Evolutionary conservation across 495 filamentous ascomycete species (phyloP), one percentile per base, ranked within the genome.

Genomic region (Aspergillus sparsus): DNA sequence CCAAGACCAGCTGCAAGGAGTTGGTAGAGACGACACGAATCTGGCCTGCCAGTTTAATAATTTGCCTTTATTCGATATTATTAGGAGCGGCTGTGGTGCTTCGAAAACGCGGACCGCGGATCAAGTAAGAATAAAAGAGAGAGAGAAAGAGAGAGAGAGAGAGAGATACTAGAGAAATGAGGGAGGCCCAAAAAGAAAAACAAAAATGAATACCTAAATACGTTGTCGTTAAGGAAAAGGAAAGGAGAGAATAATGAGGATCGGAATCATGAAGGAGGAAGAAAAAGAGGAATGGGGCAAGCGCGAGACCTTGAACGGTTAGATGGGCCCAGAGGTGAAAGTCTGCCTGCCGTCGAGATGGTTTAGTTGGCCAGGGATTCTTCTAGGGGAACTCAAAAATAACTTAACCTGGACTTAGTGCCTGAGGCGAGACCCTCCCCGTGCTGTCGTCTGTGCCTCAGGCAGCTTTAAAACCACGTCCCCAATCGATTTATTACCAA

Each of bases 1-100:
- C 51, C 32, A 44, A 34, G 32, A 61, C 62, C 49, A 58, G 49
- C 65, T 67, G 65, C 65, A 67, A 67, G 65, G 65, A 67, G 61
- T 59, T 37, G 61, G n/a, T 52, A 53, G 50, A 36, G 45, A 52
- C 51, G 60, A 37, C 37, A n/a, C 49, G 39, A 50, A 42, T 49
- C 53, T 39, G 49, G 15, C 31, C 50, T 42, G 44, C 16, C 31
- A 44, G 31, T 27, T 42, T n/a, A 49, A 42, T 36, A 41, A 42
- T 6, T 15, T 42, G 15, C 35, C 42, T 50, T 31, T 36, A 33
- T 34, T 27, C 21, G 21, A 27, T 27, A 51, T 33, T 39, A 32
- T 42, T 37, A 27, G 13, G 34, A 16, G 45, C 33, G 21, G 9
- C 36, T 6, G 10, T 44, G 53, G 18, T 16, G 12, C 54, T 47